phyloP scores from a whole-genome alignment of 2,329 filamentous ascomycete species.

The Fusarium xylarioides region DNA sequence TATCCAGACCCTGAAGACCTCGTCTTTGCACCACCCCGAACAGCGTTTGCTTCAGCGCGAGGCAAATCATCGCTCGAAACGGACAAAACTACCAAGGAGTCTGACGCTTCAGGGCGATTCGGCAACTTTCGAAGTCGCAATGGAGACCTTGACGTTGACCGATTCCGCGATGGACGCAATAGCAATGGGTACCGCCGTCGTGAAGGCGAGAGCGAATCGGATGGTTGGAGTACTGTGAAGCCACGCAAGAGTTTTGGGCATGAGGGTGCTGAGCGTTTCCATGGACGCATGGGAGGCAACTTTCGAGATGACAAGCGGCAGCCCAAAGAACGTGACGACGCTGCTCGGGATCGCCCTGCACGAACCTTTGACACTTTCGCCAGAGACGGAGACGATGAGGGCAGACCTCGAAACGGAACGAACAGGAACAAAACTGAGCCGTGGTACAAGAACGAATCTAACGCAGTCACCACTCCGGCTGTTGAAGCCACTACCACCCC shows the following conservation, averaged over 20 bases:
- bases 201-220: constrained; percentile 68
- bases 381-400: constrained; percentile 62
- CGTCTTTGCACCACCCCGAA: constrained; percentile 84
- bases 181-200: constrained; percentile 61
- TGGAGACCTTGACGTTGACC: constrained; percentile 61
- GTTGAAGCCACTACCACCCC: constrained; percentile 44
- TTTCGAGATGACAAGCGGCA: constrained; percentile 55
- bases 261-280: constrained; percentile 76
- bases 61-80: constrained; percentile 61
- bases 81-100: constrained; percentile 63
- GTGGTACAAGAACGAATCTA: constrained; percentile 75
- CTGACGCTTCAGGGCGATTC: constrained; percentile 66
- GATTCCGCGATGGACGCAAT: constrained; percentile 61
- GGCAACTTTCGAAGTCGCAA: constrained; percentile 62
- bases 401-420: constrained; percentile 69
- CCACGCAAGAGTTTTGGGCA: constrained; percentile 78
- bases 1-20: constrained; percentile 77
- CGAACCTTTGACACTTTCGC: constrained; percentile 61
- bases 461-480: constrained; percentile 30
- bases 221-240: constrained; percentile 79
- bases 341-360: constrained; percentile 56
- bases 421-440: constrained; percentile 73
- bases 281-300: constrained; percentile 69
- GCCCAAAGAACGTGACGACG: constrained; percentile 63
- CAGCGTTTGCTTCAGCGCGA: constrained; percentile 81